Conservation (phyloP, 1,284 basidiomycete species). For the Ustilago bromivora region DNA sequence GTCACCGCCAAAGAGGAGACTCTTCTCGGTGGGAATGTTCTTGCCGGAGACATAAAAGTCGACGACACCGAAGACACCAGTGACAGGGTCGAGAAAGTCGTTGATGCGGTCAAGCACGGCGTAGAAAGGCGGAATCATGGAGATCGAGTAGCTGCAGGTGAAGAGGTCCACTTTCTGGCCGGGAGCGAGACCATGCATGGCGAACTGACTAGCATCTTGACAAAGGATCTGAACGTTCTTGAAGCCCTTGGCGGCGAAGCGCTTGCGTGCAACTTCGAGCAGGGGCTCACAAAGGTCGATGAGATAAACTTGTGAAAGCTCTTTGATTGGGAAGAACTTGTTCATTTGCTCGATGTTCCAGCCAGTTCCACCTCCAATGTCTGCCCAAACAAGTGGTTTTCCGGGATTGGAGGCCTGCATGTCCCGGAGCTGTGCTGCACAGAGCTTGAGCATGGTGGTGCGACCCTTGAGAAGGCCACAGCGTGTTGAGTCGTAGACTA, state of each 20-base stretch:
- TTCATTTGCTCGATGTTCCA: slow-evolving; percentile 87
- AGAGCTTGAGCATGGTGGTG: slow-evolving; percentile 72
- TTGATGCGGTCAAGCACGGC: slow-evolving; percentile 79
- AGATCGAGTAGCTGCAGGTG: slow-evolving; percentile 69
- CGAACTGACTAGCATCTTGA: slow-evolving; percentile 80
- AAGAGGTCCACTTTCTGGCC: slow-evolving; percentile 67
- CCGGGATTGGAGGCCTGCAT: slow-evolving; percentile 70
- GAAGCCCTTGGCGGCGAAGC: slow-evolving; percentile 80
- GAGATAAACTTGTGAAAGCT: slow-evolving; percentile 75
- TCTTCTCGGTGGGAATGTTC: slow-evolving; percentile 75
- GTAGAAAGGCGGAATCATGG: slow-evolving; percentile 78
- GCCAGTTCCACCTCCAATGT: slow-evolving; percentile 84
- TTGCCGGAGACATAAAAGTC: slow-evolving; percentile 84
- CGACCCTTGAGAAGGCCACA: slow-evolving; percentile 67
- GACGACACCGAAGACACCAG: slow-evolving; percentile 79
- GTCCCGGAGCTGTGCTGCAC: slow-evolving; percentile 77
- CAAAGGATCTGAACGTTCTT: slow-evolving; percentile 80
- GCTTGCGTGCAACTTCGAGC: slow-evolving; percentile 78
- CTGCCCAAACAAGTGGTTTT: slow-evolving; percentile 80
- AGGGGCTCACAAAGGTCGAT: slow-evolving; percentile 82
- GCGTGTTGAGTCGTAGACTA: slow-evolving; percentile 68
- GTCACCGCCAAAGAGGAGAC: slow-evolving; percentile 76
- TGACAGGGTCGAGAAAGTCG: slow-evolving; percentile 77
- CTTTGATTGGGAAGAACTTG: slow-evolving; percentile 74
- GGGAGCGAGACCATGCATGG: slow-evolving; percentile 73